These are phyloP conservation scores for Aegilops sharonensis DNA, from an alignment of 176 grass and related monocot species.

Conservation along the genomic window DNA sequence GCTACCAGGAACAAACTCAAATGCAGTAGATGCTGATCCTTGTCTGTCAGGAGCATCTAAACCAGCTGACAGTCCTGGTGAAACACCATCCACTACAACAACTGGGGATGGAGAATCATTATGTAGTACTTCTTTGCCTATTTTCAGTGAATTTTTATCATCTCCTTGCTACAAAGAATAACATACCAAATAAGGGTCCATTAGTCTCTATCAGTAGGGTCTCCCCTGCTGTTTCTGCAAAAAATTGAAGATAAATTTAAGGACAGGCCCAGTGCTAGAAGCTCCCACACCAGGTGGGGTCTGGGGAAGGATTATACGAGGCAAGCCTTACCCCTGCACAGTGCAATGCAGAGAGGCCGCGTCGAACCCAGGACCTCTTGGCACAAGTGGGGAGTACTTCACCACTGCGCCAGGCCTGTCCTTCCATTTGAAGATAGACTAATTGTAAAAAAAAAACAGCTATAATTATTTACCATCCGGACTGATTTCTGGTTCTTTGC, in stretches of 20 bases:
- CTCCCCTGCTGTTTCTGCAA: not conserved
- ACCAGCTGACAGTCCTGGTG: constrained; percentile 34
- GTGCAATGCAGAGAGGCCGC: too few relatives aligned
- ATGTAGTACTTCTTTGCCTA: constrained; percentile 45
- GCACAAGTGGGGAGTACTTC: too few relatives aligned
- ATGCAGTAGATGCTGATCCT: constrained; percentile 29
- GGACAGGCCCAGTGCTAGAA: too few relatives aligned
- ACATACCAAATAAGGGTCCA: constrained; percentile 15
- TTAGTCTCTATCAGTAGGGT: constrained; percentile 4
- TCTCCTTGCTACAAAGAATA: constrained; percentile 54
- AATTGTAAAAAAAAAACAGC: not conserved
- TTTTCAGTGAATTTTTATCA: constrained; percentile 52
- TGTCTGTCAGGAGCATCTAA: constrained; percentile 39
- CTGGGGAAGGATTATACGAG: too few relatives aligned
- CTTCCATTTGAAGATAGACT: not conserved
- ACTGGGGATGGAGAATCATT: constrained; percentile 51
- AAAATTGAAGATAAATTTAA: not conserved
- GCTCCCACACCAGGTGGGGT: too few relatives aligned
- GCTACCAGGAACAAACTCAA: constrained; percentile 45
- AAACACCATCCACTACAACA: constrained; percentile 45
- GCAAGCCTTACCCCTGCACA: too few relatives aligned
- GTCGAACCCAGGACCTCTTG: too few relatives aligned
- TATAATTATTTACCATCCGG: constrained; percentile 46
- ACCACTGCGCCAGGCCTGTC: too few relatives aligned
- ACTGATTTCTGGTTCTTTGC: constrained; percentile 60